Evolutionary conservation across 139 green algal species (phyloP), one percentile per base, ranked within the genome.

Genomic region (Gonium pectorale): DNA sequence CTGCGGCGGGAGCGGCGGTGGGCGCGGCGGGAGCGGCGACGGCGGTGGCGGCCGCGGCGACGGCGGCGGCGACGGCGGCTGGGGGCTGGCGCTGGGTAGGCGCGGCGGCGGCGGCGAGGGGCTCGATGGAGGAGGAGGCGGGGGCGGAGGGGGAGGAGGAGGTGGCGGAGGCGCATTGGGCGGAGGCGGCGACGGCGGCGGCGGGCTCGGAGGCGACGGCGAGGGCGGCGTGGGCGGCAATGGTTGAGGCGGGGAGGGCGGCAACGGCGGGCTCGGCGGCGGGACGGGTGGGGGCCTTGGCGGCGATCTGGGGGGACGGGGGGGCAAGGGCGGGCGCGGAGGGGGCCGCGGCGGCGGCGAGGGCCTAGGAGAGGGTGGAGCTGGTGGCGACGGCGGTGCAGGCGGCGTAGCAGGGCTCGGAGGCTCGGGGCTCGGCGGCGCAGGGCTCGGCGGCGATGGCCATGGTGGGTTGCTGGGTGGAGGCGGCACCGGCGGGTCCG

Each of bases 1-100:
- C 64, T 70, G 64, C 15, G 64, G 64, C 13, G 64, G 64, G 33
- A 44, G 35, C 64, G 64, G 64, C 33, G 64, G 64, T 22, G 64
- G 64, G 17, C 64, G 35, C 17, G 64, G 70, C 46, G 44, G 46
- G 29, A 33, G 70, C 6, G 40, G 68, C 11, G 40, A 31, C 40
- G 67, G 67, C 1, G 69, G 69, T 44, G n/a, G 44, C 11, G 69
- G 69, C 69, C 44, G 44, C n/a, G 69, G 69, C 69, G 69, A 35
- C 2, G 44, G 43, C 9, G 67, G 67, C 27, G 9, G 41, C 26
- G 41, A 26, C 5, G 69, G 69, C 3, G 31, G 44, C 6, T 19
- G 69, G 40, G n/a, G 69, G n/a, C 5, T 9, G n/a, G 67, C 17
- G 21, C 5, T 22, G 27, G 24, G 40, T 5, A 11, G 41, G 1